phyloP scores from a whole-genome alignment of 2,329 filamentous ascomycete genomes.

The Fulvia fulva region DNA sequence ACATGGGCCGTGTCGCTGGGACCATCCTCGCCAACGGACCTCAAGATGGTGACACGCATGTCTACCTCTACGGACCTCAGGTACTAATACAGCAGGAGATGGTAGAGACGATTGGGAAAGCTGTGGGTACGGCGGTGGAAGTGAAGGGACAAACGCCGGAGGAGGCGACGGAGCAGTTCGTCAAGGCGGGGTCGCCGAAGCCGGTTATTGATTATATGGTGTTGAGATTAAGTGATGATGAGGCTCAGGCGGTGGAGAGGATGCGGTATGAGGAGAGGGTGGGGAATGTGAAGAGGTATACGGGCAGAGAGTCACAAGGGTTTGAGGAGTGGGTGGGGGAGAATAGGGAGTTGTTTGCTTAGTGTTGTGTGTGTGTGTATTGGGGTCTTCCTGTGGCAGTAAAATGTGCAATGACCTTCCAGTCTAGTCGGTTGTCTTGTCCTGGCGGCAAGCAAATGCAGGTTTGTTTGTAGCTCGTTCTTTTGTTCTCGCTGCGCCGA shows the following conservation, averaged over 20 bases:
- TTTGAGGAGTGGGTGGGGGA: constrained; percentile 36
- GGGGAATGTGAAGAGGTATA: constrained; percentile 34
- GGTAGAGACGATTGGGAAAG: constrained; percentile 29
- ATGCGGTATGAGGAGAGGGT: constrained; percentile 21
- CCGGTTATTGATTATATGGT: constrained; percentile 20
- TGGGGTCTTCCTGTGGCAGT: too few relatives aligned
- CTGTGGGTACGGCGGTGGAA: constrained; percentile 34
- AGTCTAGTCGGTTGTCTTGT: too few relatives aligned
- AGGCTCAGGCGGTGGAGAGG: constrained; percentile 1
- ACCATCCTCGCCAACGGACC: constrained; percentile 37
- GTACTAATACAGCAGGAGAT: constrained; percentile 31
- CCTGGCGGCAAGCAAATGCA: too few relatives aligned
- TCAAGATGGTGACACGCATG: constrained; percentile 26
- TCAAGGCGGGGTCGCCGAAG: constrained; percentile 6
- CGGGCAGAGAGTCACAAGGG: constrained; percentile 25
- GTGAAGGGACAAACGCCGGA: constrained; percentile 21
- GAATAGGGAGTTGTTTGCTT: constrained; percentile 25
- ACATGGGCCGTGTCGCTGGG: constrained; percentile 46
- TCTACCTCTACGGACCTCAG: constrained; percentile 39
- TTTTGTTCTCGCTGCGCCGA: too few relatives aligned
- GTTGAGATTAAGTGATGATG: constrained; percentile 3
- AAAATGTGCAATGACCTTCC: too few relatives aligned
- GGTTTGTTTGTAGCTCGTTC: too few relatives aligned
- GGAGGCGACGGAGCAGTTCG: constrained; percentile 18
- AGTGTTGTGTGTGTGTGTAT: neutral